Evolutionary conservation across 2,329 filamentous ascomycete genomes (phyloP).

Genomic region (Scopulariopsis brevicaulis): DNA sequence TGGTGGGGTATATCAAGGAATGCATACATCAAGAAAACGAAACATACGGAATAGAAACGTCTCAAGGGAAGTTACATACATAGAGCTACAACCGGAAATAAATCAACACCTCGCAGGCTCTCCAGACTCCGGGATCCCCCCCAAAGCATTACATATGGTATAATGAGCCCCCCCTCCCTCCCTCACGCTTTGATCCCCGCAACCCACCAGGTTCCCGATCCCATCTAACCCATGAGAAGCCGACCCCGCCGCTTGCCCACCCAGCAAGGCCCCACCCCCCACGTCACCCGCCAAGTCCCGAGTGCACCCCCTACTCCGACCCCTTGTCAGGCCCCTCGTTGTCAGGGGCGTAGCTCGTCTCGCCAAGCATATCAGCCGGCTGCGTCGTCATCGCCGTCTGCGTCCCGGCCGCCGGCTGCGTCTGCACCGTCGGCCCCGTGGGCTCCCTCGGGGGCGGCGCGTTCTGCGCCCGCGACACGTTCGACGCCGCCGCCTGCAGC

Average conservation of each 20-base stretch:
- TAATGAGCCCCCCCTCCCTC: neutral
- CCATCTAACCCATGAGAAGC: neutral
- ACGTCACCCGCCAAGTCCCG: neutral
- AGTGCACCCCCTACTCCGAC: neutral
- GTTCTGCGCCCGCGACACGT: slow-evolving; percentile 22
- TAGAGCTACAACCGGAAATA: neutral
- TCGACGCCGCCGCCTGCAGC: slow-evolving; percentile 68
- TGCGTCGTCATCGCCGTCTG: slow-evolving; percentile 48
- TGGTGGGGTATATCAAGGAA: neutral
- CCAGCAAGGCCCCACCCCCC: neutral
- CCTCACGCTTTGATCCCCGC: neutral
- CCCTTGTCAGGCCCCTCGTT: slow-evolving; percentile 26
- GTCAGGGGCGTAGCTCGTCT: slow-evolving; percentile 61
- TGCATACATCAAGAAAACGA: neutral
- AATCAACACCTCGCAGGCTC: slow-evolving; percentile 1
- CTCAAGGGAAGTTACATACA: neutral
- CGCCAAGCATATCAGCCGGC: slow-evolving; percentile 47
- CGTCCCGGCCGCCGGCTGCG: slow-evolving; percentile 40
- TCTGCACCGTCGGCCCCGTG: slow-evolving; percentile 43
- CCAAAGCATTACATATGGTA: neutral
- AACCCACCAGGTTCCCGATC: neutral
- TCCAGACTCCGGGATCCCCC: neutral
- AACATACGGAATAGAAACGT: neutral
- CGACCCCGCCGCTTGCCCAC: neutral
- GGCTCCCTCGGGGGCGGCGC: slow-evolving; percentile 21